Percentiles rank a stretch among this genome's conserved stretches.
Conservation (phyloP, 495 filamentous ascomycete species). For the Darksidea phi region DNA sequence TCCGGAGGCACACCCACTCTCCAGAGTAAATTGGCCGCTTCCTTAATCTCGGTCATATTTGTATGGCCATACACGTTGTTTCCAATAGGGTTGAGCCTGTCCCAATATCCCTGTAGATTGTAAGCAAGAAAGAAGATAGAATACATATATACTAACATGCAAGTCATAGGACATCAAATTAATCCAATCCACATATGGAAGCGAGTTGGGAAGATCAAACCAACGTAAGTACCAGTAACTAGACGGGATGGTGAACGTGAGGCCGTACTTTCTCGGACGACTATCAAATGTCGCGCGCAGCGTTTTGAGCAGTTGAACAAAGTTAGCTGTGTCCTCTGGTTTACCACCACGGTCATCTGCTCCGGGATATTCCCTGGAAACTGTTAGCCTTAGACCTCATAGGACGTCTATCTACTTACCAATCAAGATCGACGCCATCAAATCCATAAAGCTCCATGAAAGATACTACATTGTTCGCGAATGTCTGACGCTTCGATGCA, state of each 20-base stretch:
- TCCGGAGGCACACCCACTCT: neutral
- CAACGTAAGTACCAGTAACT: neutral
- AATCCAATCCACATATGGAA: no score
- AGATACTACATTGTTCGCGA: no score
- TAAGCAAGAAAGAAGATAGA: no score
- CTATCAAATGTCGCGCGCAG: neutral
- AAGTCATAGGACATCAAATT: neutral
- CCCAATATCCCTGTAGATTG: neutral
- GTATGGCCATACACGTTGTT: neutral
- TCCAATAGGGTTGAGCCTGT: neutral
- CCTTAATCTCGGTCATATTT: neutral
- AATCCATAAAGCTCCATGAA: no score
- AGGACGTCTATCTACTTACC: no score
- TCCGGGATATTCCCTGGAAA: no score
- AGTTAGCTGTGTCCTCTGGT: neutral
- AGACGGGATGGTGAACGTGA: neutral
- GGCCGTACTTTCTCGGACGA: neutral
- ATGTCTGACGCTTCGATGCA: no score
- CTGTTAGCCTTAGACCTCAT: no score
- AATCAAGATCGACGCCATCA: no score
- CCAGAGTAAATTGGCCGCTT: neutral
- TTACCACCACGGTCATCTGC: no score
- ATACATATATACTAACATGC: no score
- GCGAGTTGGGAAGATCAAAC: no score
- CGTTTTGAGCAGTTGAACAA: neutral